These are phyloP conservation scores for Pseudonitzschia multiseries DNA, from an alignment of 108 stramenopile species.

Conservation along the genomic window DNA sequence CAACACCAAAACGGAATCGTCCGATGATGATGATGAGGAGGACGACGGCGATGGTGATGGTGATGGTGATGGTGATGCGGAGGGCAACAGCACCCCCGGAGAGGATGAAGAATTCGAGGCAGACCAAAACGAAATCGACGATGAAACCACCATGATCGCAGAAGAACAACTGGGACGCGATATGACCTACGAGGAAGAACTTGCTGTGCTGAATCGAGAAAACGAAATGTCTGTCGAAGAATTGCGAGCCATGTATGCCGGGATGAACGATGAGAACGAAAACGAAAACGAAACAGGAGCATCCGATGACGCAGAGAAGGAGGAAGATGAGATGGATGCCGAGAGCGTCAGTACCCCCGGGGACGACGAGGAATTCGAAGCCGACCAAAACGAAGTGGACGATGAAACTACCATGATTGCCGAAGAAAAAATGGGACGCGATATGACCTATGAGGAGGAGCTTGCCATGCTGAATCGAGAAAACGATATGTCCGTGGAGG, in stretches of 20 bases:
- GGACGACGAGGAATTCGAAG: conserved; percentile 44
- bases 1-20: not conserved
- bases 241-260: conserved; percentile 58
- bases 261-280: conserved; percentile 5
- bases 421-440: conserved; percentile 67
- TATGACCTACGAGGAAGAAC: conserved; percentile 52
- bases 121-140: conserved; percentile 37
- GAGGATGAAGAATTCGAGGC: conserved; percentile 46
- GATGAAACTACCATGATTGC: conserved; percentile 79
- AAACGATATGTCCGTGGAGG: conserved; percentile 78
- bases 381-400: conserved; percentile 39
- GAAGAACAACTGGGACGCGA: conserved; percentile 53
- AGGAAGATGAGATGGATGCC: not conserved
- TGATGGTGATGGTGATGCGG: not conserved
- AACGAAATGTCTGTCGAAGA: conserved; percentile 68
- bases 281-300: not conserved
- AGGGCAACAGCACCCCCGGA: conserved; percentile 1
- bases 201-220: conserved; percentile 42
- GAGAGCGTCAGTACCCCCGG: not conserved
- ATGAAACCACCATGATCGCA: conserved; percentile 55
- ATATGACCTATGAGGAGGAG: conserved; percentile 74
- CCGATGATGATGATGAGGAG: not conserved
- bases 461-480: conserved; percentile 60
- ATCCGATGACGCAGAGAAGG: not conserved
- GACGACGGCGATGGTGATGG: not conserved